Base-by-base conservation (phyloP, 257 asterid genomes). In the Catharanthus roseus region DNA sequence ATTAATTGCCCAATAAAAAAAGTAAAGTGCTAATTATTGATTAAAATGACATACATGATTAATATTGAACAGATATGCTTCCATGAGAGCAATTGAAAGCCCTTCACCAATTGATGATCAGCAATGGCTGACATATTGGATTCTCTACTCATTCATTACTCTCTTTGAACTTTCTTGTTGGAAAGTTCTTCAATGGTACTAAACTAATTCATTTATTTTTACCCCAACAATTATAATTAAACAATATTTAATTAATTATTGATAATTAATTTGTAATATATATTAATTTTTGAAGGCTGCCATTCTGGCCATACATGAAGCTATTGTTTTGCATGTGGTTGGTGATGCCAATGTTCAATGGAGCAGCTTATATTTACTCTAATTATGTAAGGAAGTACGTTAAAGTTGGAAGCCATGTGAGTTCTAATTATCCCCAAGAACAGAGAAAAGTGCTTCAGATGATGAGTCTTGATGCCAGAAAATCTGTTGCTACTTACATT, bases 51-150 rank as follows among this genome's bases (percentile, higher is more conserved):
- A 5, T 2, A 15, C 16, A 19, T 38, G 42, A 36, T 73, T n/a
- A 63, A 63, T 62, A 15, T 38, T n/a, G n/a, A 57, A 44, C 79
- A 93, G 96, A 77, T 90, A 89, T 72, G 91, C 93, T 64, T 89
- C 98, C 2, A 75, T 86, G 86, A 73, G 89, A 76, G 96, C 96
- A 67, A 93, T 93, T 26, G 98, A 90, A 84, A 92, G 93, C 81
- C 97, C 97, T 70, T 88, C 98, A 75, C 81, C 96, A 1, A 80
- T 89, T 18, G 96, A 93, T 69, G 96, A 93, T 83, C 98, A 87
- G 44, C 96, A 93, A 60, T 93, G 97, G 97, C 86, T 90, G 0
- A 93, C 97, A 2, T 93, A 90, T 73, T 90, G 98, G 98, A 77
- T 93, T 83, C 85, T 90, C 5, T 90, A 90, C 83, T 90, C 97